Evolutionary conservation across 2,329 filamentous ascomycete species (phyloP).

Genomic region (Domatiomyces globalis): DNA sequence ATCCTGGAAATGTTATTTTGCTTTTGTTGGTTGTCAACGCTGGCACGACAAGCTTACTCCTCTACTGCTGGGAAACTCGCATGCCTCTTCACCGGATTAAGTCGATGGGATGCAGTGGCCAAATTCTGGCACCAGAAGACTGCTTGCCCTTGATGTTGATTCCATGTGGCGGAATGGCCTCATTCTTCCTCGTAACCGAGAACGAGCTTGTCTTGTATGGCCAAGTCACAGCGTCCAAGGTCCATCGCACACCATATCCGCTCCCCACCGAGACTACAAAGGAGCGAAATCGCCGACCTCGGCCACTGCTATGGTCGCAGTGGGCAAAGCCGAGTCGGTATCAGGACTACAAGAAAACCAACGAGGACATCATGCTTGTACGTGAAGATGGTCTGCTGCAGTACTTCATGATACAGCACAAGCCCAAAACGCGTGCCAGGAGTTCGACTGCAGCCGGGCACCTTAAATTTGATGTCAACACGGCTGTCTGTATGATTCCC

Average conservation of each 20-base stretch:
- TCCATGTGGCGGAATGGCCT: constrained; percentile 54
- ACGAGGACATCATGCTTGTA: constrained; percentile 72
- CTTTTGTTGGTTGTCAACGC: constrained; percentile 42
- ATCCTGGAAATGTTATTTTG: constrained; percentile 60
- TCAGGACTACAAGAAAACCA: constrained; percentile 44
- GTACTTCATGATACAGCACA: constrained; percentile 44
- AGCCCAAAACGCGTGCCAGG: background rate
- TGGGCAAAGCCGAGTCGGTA: constrained; percentile 69
- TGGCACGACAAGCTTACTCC: constrained; percentile 30
- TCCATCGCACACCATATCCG: constrained; percentile 20
- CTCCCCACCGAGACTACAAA: background rate
- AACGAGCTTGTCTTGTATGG: constrained; percentile 38
- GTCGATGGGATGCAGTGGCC: constrained; percentile 18
- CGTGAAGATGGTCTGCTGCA: constrained; percentile 74
- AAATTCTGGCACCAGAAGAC: constrained; percentile 22
- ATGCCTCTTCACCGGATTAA: constrained; percentile 11
- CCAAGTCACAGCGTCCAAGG: constrained; percentile 23
- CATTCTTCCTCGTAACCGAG: constrained; percentile 56
- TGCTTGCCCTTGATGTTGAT: constrained; percentile 56
- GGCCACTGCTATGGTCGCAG: constrained; percentile 51
- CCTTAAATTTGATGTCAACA: constrained; percentile 40
- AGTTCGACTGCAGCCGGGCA: constrained; percentile 34
- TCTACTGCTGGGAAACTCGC: constrained; percentile 41
- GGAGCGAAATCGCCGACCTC: background rate
- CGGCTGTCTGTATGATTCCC: constrained; percentile 57